Evolutionary conservation across 106 monocot genomes (phyloP).

Genomic region (Phalaenopsis aphrodite): DNA sequence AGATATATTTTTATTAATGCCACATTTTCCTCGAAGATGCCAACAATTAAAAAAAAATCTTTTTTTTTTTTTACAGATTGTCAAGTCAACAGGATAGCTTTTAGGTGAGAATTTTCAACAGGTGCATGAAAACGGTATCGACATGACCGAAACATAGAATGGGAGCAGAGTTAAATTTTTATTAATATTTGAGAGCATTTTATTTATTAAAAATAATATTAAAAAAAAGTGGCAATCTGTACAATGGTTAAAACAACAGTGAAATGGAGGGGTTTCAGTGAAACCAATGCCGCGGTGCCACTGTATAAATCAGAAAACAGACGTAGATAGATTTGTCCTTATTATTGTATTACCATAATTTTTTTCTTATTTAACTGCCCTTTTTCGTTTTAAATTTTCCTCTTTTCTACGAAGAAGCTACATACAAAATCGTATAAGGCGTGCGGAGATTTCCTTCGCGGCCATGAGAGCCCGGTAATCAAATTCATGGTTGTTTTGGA

Average conservation of each 20-base stretch:
- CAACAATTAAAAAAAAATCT: no score
- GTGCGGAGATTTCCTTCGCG: background rate
- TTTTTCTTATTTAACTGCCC: background rate
- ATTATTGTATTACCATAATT: background rate
- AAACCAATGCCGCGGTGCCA: background rate
- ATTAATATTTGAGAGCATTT: background rate
- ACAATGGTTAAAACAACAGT: background rate
- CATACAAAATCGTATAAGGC: background rate
- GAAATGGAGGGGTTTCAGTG: background rate
- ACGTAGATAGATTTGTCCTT: background rate
- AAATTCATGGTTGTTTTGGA: background rate
- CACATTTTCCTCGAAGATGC: no score
- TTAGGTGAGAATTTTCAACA: background rate
- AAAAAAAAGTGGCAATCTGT: background rate
- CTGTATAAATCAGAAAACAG: constrained; percentile 1
- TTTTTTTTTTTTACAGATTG: background rate
- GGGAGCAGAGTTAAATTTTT: background rate
- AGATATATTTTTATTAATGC: no score
- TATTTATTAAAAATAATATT: no score
- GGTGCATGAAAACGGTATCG: background rate
- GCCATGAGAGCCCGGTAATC: background rate
- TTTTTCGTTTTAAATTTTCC: background rate
- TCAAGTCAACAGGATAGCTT: background rate
- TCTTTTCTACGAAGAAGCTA: background rate
- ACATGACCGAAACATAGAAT: background rate